Evolutionary conservation across 495 filamentous ascomycete genomes (phyloP), one percentile per base, ranked within the genome.

Genomic region (Pyronema domesticum): DNA sequence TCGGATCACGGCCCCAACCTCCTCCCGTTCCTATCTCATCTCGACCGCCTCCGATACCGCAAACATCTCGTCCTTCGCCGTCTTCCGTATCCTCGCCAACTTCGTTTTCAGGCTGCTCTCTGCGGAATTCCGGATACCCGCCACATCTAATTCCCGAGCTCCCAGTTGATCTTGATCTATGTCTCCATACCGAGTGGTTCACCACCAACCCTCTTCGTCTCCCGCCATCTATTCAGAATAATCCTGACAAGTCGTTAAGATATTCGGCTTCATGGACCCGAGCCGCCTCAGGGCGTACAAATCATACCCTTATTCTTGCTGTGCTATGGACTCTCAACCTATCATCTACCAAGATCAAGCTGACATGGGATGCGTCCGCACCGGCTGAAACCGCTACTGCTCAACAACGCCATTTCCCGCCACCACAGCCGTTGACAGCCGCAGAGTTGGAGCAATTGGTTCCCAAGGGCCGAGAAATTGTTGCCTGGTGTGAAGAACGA

Each of bases 291-390:
- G 68, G 68, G 13, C 61, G 68, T 43, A 68, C 61, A 46, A 68
- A 54, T 7, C 62, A 70, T 47, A 69, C 59, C 7, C 57, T 70
- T 44, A 59, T 60, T 11, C 48, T 58, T 17, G 60, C 58, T 34
- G 58, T 71, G 45, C 65, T 62, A 42, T 61, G 65, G 59, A 70
- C 60, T 13, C 34, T 60, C 7, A 69, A 66, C 39, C 59, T 70
- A 14, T 65, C 61, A 8, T 65, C 57, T 4, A 69, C 68, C 3
- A 69, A 66, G 34, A 65, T 73, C 9, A 64, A 57, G 42, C 36
- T 73, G 14, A 67, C 60, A 7, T 72, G 70, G 70, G 67, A 72
- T 54, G 55, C 57, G 6, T 65, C 67, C 7, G 64, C 69, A 52
- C 70, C 70, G 0, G 54, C 49, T 17, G 34, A 55, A 18, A 71